phyloP scores from a whole-genome alignment of 352 stramenopile genomes.

The Phytophthora palmivora region DNA sequence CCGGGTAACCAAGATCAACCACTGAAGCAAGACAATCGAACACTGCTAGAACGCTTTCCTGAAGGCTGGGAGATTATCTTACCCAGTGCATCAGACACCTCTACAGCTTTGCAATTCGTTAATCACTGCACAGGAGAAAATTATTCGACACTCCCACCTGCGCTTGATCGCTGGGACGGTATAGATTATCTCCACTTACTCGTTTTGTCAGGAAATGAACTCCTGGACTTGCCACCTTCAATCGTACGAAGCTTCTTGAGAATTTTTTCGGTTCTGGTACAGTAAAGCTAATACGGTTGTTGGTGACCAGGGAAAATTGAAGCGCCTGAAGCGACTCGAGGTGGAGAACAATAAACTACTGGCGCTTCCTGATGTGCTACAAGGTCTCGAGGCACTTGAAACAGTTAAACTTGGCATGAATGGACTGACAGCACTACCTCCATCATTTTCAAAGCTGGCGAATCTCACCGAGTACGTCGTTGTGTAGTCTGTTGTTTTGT shows the following conservation, averaged over 20 bases:
- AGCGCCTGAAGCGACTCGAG: constrained; percentile 63
- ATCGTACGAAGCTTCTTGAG: constrained; percentile 47
- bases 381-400: constrained; percentile 54
- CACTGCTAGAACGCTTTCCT: constrained; percentile 37
- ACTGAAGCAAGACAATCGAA: constrained; percentile 8
- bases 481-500: background rate
- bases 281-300: constrained; percentile 6
- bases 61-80: constrained; percentile 62
- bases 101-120: constrained; percentile 52
- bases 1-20: constrained; percentile 8
- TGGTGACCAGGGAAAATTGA: constrained; percentile 53
- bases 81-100: constrained; percentile 26
- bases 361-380: constrained; percentile 60
- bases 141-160: constrained; percentile 44
- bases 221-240: constrained; percentile 65
- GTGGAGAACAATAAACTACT: constrained; percentile 76
- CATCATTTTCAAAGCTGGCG: constrained; percentile 53
- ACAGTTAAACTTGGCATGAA: constrained; percentile 71
- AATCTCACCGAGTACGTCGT: constrained; percentile 64
- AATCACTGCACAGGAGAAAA: constrained; percentile 55
- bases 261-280: background rate
- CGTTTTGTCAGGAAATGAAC: constrained; percentile 64
- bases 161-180: constrained; percentile 60
- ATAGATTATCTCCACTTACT: constrained; percentile 54
- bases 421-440: constrained; percentile 50